A percentile compares a stretch with the other conserved stretches of the same genome.
Evolutionary conservation across 1,139 yeast genomes (phyloP).

Genomic region (Yamadazyma pseudoaaseri): DNA sequence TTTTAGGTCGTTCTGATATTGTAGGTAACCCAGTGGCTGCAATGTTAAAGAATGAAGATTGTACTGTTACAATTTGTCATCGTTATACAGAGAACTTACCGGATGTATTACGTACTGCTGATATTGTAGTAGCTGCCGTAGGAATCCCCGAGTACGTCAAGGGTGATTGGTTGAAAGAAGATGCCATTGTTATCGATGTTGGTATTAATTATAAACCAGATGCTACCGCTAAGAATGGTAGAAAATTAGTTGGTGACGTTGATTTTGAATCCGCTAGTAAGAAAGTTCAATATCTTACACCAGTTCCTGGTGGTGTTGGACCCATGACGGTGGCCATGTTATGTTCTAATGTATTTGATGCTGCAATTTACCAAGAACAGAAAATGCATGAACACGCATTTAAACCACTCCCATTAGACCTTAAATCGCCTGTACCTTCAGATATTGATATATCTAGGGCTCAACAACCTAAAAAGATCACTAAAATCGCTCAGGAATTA

Average conservation of each 20-base stretch:
- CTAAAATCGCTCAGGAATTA: conserved; percentile 61
- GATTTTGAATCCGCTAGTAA: conserved; percentile 58
- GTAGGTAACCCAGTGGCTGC: conserved; percentile 83
- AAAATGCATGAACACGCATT: conserved; percentile 45
- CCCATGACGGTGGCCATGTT: conserved; percentile 90
- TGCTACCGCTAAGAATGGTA: conserved; percentile 60
- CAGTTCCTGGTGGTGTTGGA: conserved; percentile 89
- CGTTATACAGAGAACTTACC: conserved; percentile 55
- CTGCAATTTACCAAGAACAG: conserved; percentile 58
- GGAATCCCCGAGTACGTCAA: conserved; percentile 70
- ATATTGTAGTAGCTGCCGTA: conserved; percentile 74
- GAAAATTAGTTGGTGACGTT: conserved; percentile 73
- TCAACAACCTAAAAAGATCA: conserved; percentile 67
- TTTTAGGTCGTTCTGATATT: conserved; percentile 77
- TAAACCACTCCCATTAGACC: conserved; percentile 49
- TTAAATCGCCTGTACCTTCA: conserved; percentile 65
- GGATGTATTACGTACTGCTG: conserved; percentile 56
- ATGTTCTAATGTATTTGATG: conserved; percentile 63
- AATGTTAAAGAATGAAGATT: conserved; percentile 66
- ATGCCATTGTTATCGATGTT: conserved; percentile 72
- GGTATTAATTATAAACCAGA: conserved; percentile 77
- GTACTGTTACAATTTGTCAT: conserved; percentile 76
- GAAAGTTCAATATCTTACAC: conserved; percentile 65
- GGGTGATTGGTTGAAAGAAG: conserved; percentile 71
- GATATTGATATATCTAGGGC: conserved; percentile 74